phyloP scores from a whole-genome alignment of 1,139 yeast species.

The Trichomonascaceae sp. region DNA sequence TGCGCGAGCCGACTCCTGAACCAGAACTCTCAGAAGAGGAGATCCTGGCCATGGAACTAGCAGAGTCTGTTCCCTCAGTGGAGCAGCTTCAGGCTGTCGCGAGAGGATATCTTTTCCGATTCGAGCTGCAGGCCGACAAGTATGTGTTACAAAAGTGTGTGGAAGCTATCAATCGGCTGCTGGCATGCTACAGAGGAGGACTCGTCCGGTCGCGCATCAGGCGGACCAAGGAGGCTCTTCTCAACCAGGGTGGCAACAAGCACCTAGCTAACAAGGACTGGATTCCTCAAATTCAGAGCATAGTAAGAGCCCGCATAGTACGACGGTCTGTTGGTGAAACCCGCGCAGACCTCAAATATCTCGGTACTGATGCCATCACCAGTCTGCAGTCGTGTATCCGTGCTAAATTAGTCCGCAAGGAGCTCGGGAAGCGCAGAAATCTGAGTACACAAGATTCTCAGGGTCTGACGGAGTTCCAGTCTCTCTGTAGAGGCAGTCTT shows the following conservation, averaged over 20 bases:
- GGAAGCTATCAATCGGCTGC: constrained; percentile 10
- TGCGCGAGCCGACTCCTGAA: constrained; percentile 10
- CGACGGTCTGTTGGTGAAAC: constrained; percentile 8
- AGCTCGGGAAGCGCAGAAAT: neutral
- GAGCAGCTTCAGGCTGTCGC: constrained; percentile 27
- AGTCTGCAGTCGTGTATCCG: constrained; percentile 12
- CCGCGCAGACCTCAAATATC: constrained; percentile 9
- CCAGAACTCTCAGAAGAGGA: constrained; percentile 20
- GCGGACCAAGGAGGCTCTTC: too few relatives aligned
- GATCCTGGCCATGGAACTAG: constrained; percentile 21
- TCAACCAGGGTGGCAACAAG: too few relatives aligned
- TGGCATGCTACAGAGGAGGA: constrained; percentile 13
- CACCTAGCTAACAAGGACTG: too few relatives aligned
- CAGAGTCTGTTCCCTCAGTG: constrained; percentile 15
- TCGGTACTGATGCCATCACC: constrained; percentile 8
- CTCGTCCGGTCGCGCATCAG: constrained; percentile 5
- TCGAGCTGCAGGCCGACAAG: constrained; percentile 8
- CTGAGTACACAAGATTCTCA: constrained; percentile 1
- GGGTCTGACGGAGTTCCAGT: neutral
- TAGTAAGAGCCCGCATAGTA: constrained; percentile 6
- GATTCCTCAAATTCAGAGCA: constrained; percentile 2
- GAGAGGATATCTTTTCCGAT: constrained; percentile 15
- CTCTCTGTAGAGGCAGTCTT: neutral
- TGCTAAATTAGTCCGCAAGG: constrained; percentile 5
- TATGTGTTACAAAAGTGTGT: constrained; percentile 10